Evolutionary conservation across 148 eudicot species (phyloP).

Genomic region (Dysphania ambrosioides): DNA sequence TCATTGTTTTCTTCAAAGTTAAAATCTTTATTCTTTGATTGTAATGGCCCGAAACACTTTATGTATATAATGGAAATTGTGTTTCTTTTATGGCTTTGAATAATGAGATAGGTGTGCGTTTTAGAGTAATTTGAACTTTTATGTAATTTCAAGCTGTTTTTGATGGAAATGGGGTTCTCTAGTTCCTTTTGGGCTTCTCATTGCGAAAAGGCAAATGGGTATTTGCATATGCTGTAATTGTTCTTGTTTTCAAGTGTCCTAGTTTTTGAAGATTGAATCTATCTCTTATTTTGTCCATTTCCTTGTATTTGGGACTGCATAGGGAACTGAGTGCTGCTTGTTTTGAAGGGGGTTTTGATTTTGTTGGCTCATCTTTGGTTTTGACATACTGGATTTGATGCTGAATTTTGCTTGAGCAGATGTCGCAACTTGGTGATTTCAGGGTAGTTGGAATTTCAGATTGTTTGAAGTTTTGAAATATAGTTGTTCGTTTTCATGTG

Average conservation of each 20-base stretch:
- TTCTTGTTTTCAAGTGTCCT: background rate
- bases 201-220: background rate
- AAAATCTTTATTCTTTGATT: background rate
- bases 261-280: background rate
- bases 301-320: background rate
- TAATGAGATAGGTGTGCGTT: background rate
- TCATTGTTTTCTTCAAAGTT: background rate
- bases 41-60: background rate
- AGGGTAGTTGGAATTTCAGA: background rate
- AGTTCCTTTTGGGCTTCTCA: background rate
- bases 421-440: background rate
- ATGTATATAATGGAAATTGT: background rate
- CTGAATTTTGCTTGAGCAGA: background rate
- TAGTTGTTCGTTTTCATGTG: background rate
- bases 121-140: background rate
- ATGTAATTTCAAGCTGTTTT: background rate
- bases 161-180: slow-evolving; percentile 4
- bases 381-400: background rate
- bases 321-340: background rate
- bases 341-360: background rate
- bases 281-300: background rate
- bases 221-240: background rate
- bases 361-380: background rate
- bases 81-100: background rate
- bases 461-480: background rate